Conservation (phyloP, 306 rosid species). For the Crataegus laevigata region DNA sequence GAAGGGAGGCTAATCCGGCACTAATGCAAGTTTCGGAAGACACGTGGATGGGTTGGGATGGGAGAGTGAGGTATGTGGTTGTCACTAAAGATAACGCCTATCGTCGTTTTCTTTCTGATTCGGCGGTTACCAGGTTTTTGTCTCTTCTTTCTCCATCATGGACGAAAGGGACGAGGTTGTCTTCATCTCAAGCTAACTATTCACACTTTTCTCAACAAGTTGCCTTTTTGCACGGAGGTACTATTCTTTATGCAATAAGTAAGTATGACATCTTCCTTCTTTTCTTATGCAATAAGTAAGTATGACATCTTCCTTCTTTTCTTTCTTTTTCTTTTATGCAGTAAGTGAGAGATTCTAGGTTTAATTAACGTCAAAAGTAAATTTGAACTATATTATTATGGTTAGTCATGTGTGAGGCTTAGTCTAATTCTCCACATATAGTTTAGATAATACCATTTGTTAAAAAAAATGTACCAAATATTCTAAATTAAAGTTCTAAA, state of each 20-base stretch:
- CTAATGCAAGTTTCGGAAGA: constrained; percentile 5
- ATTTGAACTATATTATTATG: no score
- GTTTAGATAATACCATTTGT: no score
- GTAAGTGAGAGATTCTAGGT: no score
- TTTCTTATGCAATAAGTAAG: no score
- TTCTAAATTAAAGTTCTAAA: no score
- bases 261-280: no score
- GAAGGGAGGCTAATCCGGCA: constrained; percentile 3
- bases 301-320: no score
- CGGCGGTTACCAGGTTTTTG: constrained; percentile 22
- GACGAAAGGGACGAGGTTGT: background rate
- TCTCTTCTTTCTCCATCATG: background rate
- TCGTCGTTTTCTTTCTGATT: constrained; percentile 24
- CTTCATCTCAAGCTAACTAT: background rate
- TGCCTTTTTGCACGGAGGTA: background rate
- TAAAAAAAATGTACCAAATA: no score
- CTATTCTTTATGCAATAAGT: background rate
- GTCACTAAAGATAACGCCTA: constrained; percentile 36
- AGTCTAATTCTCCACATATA: fast-evolving
- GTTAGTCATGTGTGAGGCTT: fast-evolving
- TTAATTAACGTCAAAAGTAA: fast-evolving
- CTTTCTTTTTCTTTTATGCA: no score
- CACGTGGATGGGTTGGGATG: constrained; percentile 40
- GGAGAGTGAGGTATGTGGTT: constrained; percentile 27
- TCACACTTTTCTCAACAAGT: no score